Evolutionary conservation across 176 grass and related monocot species (phyloP).

Genomic region (Puya raimondii): DNA sequence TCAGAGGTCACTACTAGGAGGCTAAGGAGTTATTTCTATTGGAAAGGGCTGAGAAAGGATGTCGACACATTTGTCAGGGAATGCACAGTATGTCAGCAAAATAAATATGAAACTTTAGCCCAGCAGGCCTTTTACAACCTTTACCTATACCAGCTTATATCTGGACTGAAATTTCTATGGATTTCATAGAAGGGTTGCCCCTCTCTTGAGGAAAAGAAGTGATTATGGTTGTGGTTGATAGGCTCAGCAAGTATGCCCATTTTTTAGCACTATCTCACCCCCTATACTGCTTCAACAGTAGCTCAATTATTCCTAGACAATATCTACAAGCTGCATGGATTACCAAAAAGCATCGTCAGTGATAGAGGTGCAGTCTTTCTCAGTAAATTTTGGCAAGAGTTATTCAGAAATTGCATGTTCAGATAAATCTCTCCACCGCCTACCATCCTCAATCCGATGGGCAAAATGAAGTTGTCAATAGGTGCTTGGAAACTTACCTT

Average conservation of each 20-base stretch:
- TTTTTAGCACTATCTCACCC: neutral
- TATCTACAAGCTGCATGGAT: constrained; percentile 1
- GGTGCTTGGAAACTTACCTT: constrained; percentile 5
- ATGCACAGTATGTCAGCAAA: neutral
- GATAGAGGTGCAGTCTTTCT: neutral
- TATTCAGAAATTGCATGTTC: neutral
- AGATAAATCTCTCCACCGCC: neutral
- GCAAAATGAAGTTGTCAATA: constrained; percentile 6
- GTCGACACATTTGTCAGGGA: neutral
- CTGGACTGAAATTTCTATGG: neutral
- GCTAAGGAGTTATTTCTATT: neutral
- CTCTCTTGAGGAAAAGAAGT: neutral
- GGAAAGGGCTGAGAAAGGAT: neutral
- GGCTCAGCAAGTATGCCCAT: neutral
- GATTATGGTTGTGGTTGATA: constrained; percentile 7
- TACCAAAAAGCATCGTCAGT: neutral
- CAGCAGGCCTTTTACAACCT: neutral
- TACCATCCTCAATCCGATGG: constrained; percentile 5
- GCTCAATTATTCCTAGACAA: neutral
- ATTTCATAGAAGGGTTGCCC: neutral
- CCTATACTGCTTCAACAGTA: neutral
- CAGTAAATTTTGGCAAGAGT: neutral
- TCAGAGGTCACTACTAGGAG: neutral
- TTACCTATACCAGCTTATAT: neutral
- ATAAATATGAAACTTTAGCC: neutral